Evolutionary conservation across 2,329 filamentous ascomycete species (phyloP).

Genomic region (Ceratocystis alfenasii): DNA sequence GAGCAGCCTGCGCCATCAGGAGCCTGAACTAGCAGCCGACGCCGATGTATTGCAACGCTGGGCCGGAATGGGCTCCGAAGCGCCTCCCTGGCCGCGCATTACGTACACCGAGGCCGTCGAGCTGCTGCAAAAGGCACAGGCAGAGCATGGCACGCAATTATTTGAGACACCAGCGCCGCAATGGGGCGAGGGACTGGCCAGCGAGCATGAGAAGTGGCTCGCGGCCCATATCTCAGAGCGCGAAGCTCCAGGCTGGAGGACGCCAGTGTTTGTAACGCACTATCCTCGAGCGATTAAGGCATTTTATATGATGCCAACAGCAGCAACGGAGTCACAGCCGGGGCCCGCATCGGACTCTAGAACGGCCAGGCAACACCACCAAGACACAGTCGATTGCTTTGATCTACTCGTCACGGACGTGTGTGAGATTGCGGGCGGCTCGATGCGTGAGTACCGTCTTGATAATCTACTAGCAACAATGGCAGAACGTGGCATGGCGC

Average conservation of each 20-base stretch:
- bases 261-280: slow-evolving; percentile 81
- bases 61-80: slow-evolving; percentile 47
- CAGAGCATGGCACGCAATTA: slow-evolving; percentile 27
- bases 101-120: slow-evolving; percentile 71
- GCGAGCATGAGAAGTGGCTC: slow-evolving; percentile 86
- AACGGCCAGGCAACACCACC: no score
- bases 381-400: slow-evolving; percentile 69
- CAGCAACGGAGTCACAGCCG: not conserved
- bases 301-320: slow-evolving; percentile 51
- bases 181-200: slow-evolving; percentile 66
- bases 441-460: slow-evolving; percentile 73
- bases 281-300: slow-evolving; percentile 85
- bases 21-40: slow-evolving; percentile 30
- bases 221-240: slow-evolving; percentile 51
- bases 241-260: slow-evolving; percentile 35
- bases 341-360: not conserved
- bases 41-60: slow-evolving; percentile 54
- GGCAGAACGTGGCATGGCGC: slow-evolving; percentile 51
- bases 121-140: slow-evolving; percentile 47
- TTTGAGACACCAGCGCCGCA: slow-evolving; percentile 55
- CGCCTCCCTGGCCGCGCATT: slow-evolving; percentile 59
- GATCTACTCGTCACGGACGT: slow-evolving; percentile 77
- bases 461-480: slow-evolving; percentile 57
- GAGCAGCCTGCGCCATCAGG: slow-evolving; percentile 3
- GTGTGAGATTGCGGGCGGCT: slow-evolving; percentile 79